Percentiles rank a stretch among this genome's conserved stretches.
Evolutionary conservation across 345 rosid genomes (phyloP).

Genomic region (Aurinia saxatilis): DNA sequence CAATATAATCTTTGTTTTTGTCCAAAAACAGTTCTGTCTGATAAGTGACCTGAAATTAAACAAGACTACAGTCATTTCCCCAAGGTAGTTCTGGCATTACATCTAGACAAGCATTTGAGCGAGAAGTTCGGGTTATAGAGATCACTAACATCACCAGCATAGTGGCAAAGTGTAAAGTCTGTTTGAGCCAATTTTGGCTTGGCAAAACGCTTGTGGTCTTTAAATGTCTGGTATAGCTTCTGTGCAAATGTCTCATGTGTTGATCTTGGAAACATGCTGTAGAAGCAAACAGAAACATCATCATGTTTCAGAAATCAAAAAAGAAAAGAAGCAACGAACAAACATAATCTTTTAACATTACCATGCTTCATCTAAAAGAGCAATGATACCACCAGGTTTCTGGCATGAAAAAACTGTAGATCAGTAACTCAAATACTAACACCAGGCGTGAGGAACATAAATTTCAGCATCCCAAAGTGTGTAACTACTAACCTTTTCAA

Average conservation of each 20-base stretch:
- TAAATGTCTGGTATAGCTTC: constrained; percentile 94
- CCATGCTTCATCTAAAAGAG: constrained; percentile 99
- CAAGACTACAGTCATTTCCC: constrained; percentile 12
- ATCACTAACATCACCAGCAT: constrained; percentile 92
- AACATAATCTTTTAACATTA: constrained; percentile 30
- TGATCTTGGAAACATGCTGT: constrained; percentile 96
- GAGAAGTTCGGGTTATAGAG: constrained; percentile 1
- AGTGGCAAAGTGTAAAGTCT: constrained; percentile 90
- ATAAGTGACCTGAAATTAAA: constrained; percentile 70
- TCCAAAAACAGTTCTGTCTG: constrained; percentile 91
- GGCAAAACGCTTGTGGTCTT: constrained; percentile 76
- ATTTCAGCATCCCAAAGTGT: neutral
- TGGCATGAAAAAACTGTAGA: constrained; percentile 36
- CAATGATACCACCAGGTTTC: constrained; percentile 99
- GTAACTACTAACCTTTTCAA: constrained; percentile 70
- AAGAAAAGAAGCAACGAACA: constrained; percentile 14
- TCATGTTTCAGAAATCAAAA: constrained; percentile 16
- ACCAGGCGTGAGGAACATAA: constrained; percentile 1
- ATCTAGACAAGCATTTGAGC: constrained; percentile 4
- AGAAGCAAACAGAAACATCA: constrained; percentile 22
- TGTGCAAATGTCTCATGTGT: constrained; percentile 94
- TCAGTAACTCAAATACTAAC: constrained; percentile 22
- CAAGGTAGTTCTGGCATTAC: neutral
- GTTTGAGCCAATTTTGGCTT: constrained; percentile 90
- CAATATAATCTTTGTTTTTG: constrained; percentile 93